phyloP scores from a whole-genome alignment of 2,329 filamentous ascomycete genomes.

The Cordyceps tenuipes region DNA sequence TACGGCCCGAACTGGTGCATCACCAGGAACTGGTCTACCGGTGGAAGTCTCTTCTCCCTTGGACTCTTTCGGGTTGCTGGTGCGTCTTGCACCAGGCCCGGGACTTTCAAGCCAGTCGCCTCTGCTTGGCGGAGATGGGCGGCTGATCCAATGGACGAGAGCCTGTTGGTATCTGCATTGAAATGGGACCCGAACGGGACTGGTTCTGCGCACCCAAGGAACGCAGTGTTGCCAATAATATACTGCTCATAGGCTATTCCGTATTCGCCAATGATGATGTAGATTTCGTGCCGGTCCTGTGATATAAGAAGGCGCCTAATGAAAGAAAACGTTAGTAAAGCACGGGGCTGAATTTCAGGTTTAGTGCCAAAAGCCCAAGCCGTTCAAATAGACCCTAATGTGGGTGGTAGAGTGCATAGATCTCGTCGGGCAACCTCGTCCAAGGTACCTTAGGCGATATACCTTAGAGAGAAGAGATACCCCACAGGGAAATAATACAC shows the following conservation, averaged over 20 bases:
- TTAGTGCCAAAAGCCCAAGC: too few species aligned
- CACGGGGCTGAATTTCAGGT: too few species aligned
- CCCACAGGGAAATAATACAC: too few species aligned
- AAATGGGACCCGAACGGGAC: background rate
- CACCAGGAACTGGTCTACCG: background rate
- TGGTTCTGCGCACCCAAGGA: background rate
- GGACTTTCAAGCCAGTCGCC: background rate
- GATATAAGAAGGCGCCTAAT: slow-evolving; percentile 8
- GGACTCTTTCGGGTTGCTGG: background rate
- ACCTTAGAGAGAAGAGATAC: too few species aligned
- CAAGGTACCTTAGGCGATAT: too few species aligned
- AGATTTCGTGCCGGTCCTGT: slow-evolving; percentile 11
- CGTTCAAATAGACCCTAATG: too few species aligned
- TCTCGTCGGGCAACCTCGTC: too few species aligned
- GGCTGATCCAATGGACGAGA: background rate
- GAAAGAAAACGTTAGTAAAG: too few species aligned
- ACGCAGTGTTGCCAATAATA: background rate
- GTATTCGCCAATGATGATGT: slow-evolving; percentile 9
- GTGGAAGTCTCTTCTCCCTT: background rate
- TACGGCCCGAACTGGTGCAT: background rate
- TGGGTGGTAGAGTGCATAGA: too few species aligned
- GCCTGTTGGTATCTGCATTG: background rate
- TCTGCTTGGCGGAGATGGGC: background rate
- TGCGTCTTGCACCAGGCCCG: background rate
- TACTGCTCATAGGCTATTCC: background rate